Base-by-base conservation (phyloP, 768 basidiomycete species). In the Suillus subluteus region DNA sequence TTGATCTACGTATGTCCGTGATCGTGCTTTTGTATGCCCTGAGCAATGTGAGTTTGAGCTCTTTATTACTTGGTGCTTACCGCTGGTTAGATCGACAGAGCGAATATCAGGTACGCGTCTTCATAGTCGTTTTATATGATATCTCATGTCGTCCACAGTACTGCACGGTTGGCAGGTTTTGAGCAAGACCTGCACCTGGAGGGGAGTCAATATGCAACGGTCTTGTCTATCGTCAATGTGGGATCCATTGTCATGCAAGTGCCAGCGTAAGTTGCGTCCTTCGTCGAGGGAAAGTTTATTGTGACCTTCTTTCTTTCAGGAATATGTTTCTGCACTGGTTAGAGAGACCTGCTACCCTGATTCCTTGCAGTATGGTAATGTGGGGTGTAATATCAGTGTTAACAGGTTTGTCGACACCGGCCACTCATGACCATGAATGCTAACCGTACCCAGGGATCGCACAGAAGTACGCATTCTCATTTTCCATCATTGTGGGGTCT, bases 191-290 rank as follows among this genome's bases (percentile, higher is more conserved):
- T 91, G 16, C 74, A 84, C 35, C 81, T 91, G 16, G 76, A 82
- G 66, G 87, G 84, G 26, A 76, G 80, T 66, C 80, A 91, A 70
- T 92, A 89, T 71, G 82, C 86, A 5, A 89, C 89, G 0, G 73
- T 91, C 11, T 76, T 91, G 26, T 87, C 87, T 38, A 85, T 90
- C 64, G 79, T 88, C 59, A 88, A 87, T 71, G 82, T 88, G 44
- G 88, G 88, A 37, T 91, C 90, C 70, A 88, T 89, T 63, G 76
- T 89, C 54, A 91, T 91, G 88, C 90, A 91, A 73, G 82, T 91
- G 67, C 89, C 89, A 37, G 87, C 86, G 86, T 88, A 67, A 70
- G 87, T 76, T 56, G 32, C 32, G 2, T n/a, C 35, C 54, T 35
- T 56, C 12, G 12, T 35, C 2, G 3, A n/a, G 44, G 43, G 11